Evolutionary conservation across 2,329 filamentous ascomycete genomes (phyloP).

Genomic region (Ophiosphaerella herpotricha): DNA sequence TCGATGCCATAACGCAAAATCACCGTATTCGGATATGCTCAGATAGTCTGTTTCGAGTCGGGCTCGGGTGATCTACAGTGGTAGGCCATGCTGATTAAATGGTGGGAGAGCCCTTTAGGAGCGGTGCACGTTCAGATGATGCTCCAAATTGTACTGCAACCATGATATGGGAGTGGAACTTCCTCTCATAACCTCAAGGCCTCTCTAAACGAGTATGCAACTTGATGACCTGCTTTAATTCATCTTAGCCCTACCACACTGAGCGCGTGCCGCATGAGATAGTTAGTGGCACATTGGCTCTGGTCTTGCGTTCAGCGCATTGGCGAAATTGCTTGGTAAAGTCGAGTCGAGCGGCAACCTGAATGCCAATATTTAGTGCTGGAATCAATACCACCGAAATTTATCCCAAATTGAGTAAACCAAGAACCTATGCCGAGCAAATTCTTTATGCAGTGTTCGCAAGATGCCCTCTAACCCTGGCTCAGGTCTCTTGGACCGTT

Average conservation of each 20-base stretch:
- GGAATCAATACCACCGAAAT: slow-evolving; percentile 3
- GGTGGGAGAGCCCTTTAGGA: no score
- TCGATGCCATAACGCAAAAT: slow-evolving; percentile 16
- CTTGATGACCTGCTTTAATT: no score
- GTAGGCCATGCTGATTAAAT: not conserved
- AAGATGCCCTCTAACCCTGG: slow-evolving; percentile 1
- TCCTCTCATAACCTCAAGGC: no score
- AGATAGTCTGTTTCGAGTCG: not conserved
- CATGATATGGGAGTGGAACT: no score
- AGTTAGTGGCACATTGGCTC: not conserved
- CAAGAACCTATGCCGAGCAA: not conserved
- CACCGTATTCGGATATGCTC: slow-evolving; percentile 26
- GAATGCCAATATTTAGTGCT: slow-evolving; percentile 15
- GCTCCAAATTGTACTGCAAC: no score
- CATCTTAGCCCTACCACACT: no score
- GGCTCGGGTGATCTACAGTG: not conserved
- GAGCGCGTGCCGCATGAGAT: not conserved
- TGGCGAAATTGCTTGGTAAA: not conserved
- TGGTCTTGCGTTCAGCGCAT: not conserved
- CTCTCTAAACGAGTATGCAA: no score
- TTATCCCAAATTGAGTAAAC: slow-evolving; percentile 3
- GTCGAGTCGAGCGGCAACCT: no score
- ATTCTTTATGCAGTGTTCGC: not conserved
- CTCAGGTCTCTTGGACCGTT: not conserved
- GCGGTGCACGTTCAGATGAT: no score